A percentile compares a stretch with the other conserved stretches of the same genome.
These are phyloP conservation scores for Marasmius fiardii DNA, from an alignment of 1,284 basidiomycete genomes.

Conservation along the genomic window DNA sequence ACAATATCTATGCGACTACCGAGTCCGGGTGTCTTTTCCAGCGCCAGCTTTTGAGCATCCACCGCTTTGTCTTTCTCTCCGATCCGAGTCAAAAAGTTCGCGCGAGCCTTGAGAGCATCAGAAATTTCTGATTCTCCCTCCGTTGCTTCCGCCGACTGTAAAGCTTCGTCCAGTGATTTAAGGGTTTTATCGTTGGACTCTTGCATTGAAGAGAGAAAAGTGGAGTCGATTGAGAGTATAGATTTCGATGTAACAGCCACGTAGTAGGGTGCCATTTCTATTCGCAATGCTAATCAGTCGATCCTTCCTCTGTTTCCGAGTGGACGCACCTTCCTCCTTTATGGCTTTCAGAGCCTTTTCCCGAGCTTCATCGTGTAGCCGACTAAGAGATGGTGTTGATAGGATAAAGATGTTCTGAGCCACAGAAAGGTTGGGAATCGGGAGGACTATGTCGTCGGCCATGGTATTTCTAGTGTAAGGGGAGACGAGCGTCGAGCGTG, in stretches of 20 bases:
- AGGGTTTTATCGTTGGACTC: slow-evolving; percentile 77
- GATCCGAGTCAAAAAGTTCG: slow-evolving; percentile 85
- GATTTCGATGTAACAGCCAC: slow-evolving; percentile 45
- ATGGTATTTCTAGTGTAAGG: slow-evolving; percentile 41
- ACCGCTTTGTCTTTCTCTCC: slow-evolving; percentile 88
- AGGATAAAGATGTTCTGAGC: slow-evolving; percentile 79
- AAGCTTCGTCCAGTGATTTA: slow-evolving; percentile 72
- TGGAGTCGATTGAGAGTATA: slow-evolving; percentile 47
- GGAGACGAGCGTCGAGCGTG: slow-evolving; percentile 2
- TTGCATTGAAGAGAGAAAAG: slow-evolving; percentile 69
- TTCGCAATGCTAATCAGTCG: not conserved
- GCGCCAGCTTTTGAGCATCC: slow-evolving; percentile 79
- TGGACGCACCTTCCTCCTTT: slow-evolving; percentile 74
- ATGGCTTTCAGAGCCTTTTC: slow-evolving; percentile 73
- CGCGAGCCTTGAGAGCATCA: slow-evolving; percentile 82
- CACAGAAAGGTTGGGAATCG: slow-evolving; percentile 82
- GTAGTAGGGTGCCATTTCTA: slow-evolving; percentile 86
- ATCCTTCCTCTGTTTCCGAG: slow-evolving; percentile 6
- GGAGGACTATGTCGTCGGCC: slow-evolving; percentile 82
- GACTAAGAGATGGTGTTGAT: slow-evolving; percentile 54
- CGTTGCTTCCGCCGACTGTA: slow-evolving; percentile 86
- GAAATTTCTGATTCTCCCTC: slow-evolving; percentile 94
- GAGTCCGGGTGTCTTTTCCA: slow-evolving; percentile 91
- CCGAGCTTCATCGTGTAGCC: slow-evolving; percentile 67
- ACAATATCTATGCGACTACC: slow-evolving; percentile 94